Evolutionary conservation across 441 rosid species (phyloP), one percentile per base, ranked within the genome.

Genomic region (Bruguiera hainesii): DNA sequence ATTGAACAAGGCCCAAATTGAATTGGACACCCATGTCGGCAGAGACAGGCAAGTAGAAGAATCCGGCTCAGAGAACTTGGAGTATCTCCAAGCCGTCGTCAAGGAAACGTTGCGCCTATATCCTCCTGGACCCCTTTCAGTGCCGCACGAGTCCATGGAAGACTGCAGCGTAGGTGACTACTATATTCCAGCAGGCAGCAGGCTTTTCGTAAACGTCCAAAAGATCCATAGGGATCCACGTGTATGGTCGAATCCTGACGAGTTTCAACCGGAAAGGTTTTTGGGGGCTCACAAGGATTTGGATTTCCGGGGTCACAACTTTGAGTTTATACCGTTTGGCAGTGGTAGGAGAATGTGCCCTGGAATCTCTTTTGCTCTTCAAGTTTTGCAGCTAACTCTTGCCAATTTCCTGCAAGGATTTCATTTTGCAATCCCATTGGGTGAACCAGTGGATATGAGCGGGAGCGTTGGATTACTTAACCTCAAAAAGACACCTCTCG

Each of bases 101-200:
- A 85, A 81, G 63, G 90, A 85, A 74, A 77, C 95, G 6, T 52
- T 85, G 7, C 82, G 86, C 20, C 26, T 83, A 55, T 81, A 85
- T 69, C 89, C 90, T 23, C 75, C 89, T 1, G 83, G 67, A 28
- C 85, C 86, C 0, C 81, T 87, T 16, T 67, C 73, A 18, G 70
- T 83, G 6, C 83, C 83, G 1, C 81, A 81, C 5, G 86, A 81
- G 20, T 73, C 83, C 37, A 77, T 59, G 68, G 81, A 79, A 33
- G 92, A 82, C 26, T 83, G 88, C 74, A 81, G 46, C 0, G 42
- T 89, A 50, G 73, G 66, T 1, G 86, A 85, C 55, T 78, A 83
- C 64, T 58, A 70, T 18, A 71, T 89, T 4, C 66, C 81, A 6
- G 42, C 61, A 3, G 84, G 86, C 49, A 85, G 86, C 19, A 75